Base-by-base conservation (phyloP, 192 early-diverging fungal genomes). In the Coemansia sp. region DNA sequence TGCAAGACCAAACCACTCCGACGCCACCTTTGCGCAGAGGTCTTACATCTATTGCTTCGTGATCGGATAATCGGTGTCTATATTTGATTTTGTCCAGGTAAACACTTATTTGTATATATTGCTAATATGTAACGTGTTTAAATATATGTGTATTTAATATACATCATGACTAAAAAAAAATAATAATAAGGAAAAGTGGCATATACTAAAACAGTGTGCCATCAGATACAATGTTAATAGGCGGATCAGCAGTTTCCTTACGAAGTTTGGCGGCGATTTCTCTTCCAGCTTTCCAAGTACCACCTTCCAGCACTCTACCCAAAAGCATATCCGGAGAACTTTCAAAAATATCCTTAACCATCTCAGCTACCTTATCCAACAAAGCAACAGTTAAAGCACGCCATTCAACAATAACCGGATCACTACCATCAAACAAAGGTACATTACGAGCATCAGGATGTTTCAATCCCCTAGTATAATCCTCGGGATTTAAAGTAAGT, bases 211-310 rank as follows among this genome's bases (percentile, higher is more conserved):
- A 93, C 35, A 93, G 75, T 3, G 89, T 93, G 9, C 91, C 91
- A 34, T 93, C 91, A 25, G 85, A 87, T 13, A 88, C 78, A 56
- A 95, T 86, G 46, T 88, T 85, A 60, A 97, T 94, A 25, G 94
- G 94, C 26, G 94, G 94, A 17, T 88, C 91, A 55, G 86, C 83
- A 17, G 90, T 85, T n/a, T 82, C 83, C 17, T 84, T 81, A 15
- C 94, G 72, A 50, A 82, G 72, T 32, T 82, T 79, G 15, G 85
- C 84, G 28, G 93, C 94, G 5, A 90, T 76, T 62, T 97, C 94
- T 11, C 94, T 80, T 4, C 94, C 94, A 53, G 85, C 87, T 64
- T 91, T 94, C 94, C 94, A 97, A 5, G 92, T 97, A 0, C 94
- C 93, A 46, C 78, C 93, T 51, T 97, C 92, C 1, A 97, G 75